Evolutionary conservation across 2,329 filamentous ascomycete species (phyloP), one percentile per base, ranked within the genome.

Genomic region (Teratosphaeria destructans): DNA sequence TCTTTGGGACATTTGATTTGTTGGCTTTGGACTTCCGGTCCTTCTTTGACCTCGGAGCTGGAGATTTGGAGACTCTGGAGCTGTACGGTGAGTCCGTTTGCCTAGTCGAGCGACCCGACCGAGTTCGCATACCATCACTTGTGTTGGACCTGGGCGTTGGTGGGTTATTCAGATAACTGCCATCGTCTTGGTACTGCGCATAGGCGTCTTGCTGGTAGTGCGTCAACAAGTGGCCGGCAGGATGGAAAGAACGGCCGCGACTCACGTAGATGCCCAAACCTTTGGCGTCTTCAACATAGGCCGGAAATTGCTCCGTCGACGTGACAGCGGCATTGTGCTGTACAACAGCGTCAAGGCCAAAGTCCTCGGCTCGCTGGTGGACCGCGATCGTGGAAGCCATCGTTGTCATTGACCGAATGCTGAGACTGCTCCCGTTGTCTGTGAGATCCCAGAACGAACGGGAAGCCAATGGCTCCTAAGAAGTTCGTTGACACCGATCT

Each of bases 1-100:
- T 76, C 62, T 80, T 81, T 2, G 82, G 81, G 23, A 79, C 76
- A 69, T 74, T 74, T 59, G 74, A 71, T 69, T 75, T 78, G 54
- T 76, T 75, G 52, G 71, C 68, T 64, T 77, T 80, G 63, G 68
- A 70, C 37, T 71, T 73, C 67, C 75, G 78, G 58, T 75, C 67
- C 66, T 77, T 78, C 69, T 76, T 77, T 60, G 73, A 62, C 60
- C 73, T 23, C 68, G 69, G 35, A 35, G 64, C 65, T 32, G 70
- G 70, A 29, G 71, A 70, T 59, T 73, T 70, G 56, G 68, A 70
- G 29, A 69, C 62, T 54, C 70, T 66, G 54, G 63, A 71, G 63
- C 67, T 69, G 62, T 70, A 70, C 4, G 73, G 73, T 35, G 72
- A 74, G 60, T 73, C 70, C 16, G 67, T 71, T 16, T 67, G 68